Evolutionary conservation across 1,284 basidiomycete species (phyloP).

Genomic region (Sanghuangporus baumii): DNA sequence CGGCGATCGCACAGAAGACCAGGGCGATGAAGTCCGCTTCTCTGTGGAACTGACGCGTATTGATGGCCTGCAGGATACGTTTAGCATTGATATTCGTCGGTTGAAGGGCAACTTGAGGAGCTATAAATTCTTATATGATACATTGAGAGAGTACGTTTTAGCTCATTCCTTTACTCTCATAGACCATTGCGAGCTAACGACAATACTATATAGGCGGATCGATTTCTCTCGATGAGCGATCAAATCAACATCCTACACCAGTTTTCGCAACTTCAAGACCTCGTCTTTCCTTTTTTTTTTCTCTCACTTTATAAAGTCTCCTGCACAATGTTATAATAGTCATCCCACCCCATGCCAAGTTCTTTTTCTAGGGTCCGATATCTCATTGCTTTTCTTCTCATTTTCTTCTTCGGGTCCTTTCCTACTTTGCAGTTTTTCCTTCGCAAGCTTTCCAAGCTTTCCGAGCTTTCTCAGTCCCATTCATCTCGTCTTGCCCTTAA

Average conservation of each 20-base stretch:
- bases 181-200: slow-evolving; percentile 5
- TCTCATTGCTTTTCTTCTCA: neutral
- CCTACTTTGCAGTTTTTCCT: neutral
- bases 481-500: neutral
- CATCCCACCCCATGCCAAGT: neutral
- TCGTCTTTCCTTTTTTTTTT: neutral
- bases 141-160: slow-evolving; percentile 71
- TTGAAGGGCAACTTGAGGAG: slow-evolving; percentile 89
- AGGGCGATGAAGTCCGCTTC: slow-evolving; percentile 91
- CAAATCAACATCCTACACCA: neutral
- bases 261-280: neutral
- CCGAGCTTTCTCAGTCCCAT: neutral
- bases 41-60: slow-evolving; percentile 86
- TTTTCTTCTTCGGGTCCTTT: neutral
- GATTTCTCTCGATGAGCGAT: slow-evolving; percentile 36
- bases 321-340: neutral
- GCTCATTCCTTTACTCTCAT: slow-evolving; percentile 17
- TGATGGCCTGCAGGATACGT: slow-evolving; percentile 82
- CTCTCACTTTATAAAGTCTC: neutral
- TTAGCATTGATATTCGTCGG: slow-evolving; percentile 84
- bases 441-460: neutral
- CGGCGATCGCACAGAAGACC: slow-evolving; percentile 71
- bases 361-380: neutral
- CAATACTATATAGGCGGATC: slow-evolving; percentile 32
- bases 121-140: slow-evolving; percentile 93